Percentiles rank a stretch among this genome's conserved stretches.
Evolutionary conservation across 306 rosid genomes (phyloP).

Genomic region (Canavalia gladiata): DNA sequence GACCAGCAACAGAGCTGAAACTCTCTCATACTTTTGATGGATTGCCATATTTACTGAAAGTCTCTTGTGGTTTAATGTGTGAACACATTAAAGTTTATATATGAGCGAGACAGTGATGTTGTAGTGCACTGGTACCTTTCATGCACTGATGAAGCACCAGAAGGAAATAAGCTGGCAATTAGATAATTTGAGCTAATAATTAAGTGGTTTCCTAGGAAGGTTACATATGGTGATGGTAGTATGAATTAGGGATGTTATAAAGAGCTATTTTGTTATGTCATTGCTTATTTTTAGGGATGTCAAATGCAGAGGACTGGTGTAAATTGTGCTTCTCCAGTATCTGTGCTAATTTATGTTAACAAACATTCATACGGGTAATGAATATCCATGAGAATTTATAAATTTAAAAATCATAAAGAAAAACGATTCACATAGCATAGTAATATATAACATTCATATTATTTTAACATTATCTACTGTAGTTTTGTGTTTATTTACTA

Average conservation of each 20-base stretch:
- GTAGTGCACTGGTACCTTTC: conserved; percentile 13
- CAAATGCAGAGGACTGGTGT: no score
- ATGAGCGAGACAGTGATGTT: neutral
- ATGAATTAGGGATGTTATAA: neutral
- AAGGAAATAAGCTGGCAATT: conserved; percentile 37
- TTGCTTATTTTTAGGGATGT: neutral
- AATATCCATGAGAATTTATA: no score
- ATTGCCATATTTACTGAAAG: conserved; percentile 31
- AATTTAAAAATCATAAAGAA: no score
- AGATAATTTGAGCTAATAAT: conserved; percentile 7
- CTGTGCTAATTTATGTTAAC: no score
- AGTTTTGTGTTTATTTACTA: no score
- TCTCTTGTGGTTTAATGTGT: neutral
- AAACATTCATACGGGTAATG: no score
- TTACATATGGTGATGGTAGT: neutral
- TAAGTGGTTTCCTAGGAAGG: neutral
- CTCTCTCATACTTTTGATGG: neutral
- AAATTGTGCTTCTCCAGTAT: no score
- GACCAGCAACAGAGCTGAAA: conserved; percentile 29
- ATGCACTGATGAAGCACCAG: conserved; percentile 18
- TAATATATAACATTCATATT: no score
- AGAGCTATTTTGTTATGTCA: neutral
- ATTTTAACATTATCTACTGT: no score
- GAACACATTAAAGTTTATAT: conserved; percentile 9
- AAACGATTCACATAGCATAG: no score